These are phyloP conservation scores for Sporothrix sp. DNA, from an alignment of 2,329 filamentous ascomycete genomes.

Conservation along the genomic window DNA sequence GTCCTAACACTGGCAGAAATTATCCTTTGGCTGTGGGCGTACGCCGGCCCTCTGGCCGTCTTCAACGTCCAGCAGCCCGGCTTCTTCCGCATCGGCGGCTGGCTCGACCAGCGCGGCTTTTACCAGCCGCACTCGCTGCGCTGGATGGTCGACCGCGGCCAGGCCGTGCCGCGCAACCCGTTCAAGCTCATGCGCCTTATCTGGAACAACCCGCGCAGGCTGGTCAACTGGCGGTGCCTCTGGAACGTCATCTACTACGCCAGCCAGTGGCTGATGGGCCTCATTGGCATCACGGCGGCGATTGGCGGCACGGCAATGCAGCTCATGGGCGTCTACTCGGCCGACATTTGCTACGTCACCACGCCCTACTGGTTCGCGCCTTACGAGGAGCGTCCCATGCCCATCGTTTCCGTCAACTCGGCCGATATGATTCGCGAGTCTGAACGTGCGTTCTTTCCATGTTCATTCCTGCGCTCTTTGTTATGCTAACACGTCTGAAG, in stretches of 20 bases:
- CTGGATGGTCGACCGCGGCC: slow-evolving; percentile 11
- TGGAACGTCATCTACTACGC: slow-evolving; percentile 19
- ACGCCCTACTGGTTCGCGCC: slow-evolving; percentile 17
- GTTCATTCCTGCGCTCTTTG: not conserved
- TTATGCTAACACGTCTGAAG: not conserved
- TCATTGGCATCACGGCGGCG: slow-evolving; percentile 34
- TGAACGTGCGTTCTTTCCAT: slow-evolving; percentile 1
- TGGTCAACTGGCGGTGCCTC: slow-evolving; percentile 12
- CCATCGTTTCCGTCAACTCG: slow-evolving; percentile 17
- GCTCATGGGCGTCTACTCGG: slow-evolving; percentile 21
- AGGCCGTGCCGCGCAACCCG: slow-evolving; percentile 5
- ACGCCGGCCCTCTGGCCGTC: slow-evolving; percentile 12
- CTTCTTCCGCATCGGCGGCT: slow-evolving; percentile 17
- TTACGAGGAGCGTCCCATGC: slow-evolving; percentile 9
- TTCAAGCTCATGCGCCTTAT: not conserved
- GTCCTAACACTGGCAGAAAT: slow-evolving; percentile 14
- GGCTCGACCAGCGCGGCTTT: slow-evolving; percentile 18
- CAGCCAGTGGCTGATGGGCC: slow-evolving; percentile 16
- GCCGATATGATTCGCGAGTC: slow-evolving; percentile 16
- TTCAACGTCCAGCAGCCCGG: not conserved
- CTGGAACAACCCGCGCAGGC: not conserved
- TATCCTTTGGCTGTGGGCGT: slow-evolving; percentile 21
- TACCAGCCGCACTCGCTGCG: slow-evolving; percentile 17
- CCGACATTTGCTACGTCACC: slow-evolving; percentile 18
- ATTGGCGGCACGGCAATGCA: slow-evolving; percentile 22